Percentiles rank a stretch among this genome's conserved stretches.
Conservation (phyloP, 345 rosid genomes). For the Crucihimalaya himalaica region DNA sequence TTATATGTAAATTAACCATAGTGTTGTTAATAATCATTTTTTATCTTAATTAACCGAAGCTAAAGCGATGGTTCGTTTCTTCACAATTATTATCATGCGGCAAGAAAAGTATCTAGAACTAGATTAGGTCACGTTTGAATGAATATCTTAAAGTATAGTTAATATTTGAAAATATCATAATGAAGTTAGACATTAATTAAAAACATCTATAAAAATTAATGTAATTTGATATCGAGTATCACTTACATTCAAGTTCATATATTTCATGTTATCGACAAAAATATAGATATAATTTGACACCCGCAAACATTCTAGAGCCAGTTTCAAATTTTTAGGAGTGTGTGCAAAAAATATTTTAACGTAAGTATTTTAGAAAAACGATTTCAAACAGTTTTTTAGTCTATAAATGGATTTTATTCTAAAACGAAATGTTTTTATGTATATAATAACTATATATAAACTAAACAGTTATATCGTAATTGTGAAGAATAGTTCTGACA, state of each 20-base stretch:
- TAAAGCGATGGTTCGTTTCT: background rate
- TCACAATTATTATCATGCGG: slow-evolving; percentile 1
- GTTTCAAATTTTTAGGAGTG: background rate
- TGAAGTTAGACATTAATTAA: too few species aligned
- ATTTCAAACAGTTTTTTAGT: too few species aligned
- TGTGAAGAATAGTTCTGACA: background rate
- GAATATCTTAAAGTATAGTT: background rate
- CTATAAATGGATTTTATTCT: too few species aligned
- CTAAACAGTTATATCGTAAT: too few species aligned
- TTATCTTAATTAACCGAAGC: background rate
- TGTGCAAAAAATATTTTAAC: too few species aligned
- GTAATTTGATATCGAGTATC: too few species aligned
- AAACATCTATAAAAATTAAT: background rate
- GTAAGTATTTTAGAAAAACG: too few species aligned
- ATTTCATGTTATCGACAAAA: background rate
- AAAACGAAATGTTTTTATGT: too few species aligned
- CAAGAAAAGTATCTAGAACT: slow-evolving; percentile 1
- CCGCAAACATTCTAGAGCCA: background rate
- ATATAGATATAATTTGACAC: background rate
- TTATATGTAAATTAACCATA: background rate
- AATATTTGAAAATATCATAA: too few species aligned
- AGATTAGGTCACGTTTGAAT: background rate
- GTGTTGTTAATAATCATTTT: background rate
- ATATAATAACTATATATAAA: too few species aligned
- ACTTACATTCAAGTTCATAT: background rate